Percentiles rank a stretch among this genome's conserved stretches.
phyloP scores from a whole-genome alignment of 768 basidiomycete genomes.

The Russula earlei region DNA sequence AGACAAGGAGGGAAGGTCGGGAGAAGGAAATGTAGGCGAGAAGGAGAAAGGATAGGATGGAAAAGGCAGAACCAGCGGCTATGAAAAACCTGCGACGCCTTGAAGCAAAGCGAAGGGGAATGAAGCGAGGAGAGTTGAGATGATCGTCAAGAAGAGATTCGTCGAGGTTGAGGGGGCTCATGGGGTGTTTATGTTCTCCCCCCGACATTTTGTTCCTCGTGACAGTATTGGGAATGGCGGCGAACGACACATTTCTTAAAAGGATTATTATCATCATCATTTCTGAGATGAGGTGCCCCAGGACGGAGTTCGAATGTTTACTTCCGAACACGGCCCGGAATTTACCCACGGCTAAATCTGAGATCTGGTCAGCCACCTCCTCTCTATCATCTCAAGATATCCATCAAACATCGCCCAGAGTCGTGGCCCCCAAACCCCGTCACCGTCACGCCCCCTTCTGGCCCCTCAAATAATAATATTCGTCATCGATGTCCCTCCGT shows the following conservation, averaged over 20 bases:
- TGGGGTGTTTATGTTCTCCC: background rate
- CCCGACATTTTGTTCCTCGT: background rate
- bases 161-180: background rate
- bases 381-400: too few relatives aligned
- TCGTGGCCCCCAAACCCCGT: background rate
- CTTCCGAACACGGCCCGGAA: too few relatives aligned
- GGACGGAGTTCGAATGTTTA: too few relatives aligned
- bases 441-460: background rate
- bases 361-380: background rate
- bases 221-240: too few relatives aligned
- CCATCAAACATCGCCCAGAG: too few relatives aligned
- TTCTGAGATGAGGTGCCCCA: too few relatives aligned
- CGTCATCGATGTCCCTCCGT: background rate
- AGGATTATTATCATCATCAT: too few relatives aligned
- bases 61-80: background rate
- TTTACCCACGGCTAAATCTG: background rate
- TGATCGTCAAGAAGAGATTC: background rate
- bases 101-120: background rate
- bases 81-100: constrained; percentile 1
- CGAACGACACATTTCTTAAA: too few relatives aligned
- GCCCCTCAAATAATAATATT: background rate
- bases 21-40: constrained; percentile 4
- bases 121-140: background rate
- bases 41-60: background rate
- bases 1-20: background rate